Evolutionary conservation across 2,329 filamentous ascomycete genomes (phyloP).

Genomic region (Penicillium sp.): DNA sequence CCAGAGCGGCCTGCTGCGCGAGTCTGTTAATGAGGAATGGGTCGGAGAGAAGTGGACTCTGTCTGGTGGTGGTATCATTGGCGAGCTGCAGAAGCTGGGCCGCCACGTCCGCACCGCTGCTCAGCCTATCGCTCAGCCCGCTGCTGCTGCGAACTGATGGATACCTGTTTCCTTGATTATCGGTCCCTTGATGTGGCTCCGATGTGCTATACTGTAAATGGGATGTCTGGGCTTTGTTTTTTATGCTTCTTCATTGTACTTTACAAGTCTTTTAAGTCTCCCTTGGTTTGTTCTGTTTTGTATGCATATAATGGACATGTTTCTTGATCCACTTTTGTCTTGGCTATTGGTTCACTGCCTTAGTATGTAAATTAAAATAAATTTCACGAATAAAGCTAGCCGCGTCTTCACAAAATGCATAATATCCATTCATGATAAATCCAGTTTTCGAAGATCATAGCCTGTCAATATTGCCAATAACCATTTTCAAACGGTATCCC

Average conservation of each 20-base stretch:
- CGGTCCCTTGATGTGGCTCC: constrained; percentile 3
- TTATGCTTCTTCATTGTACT: constrained; percentile 29
- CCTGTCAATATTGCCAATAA: not conserved
- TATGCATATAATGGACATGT: constrained; percentile 35
- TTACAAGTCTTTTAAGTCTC: constrained; percentile 27
- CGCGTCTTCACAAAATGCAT: not conserved
- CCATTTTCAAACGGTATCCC: not conserved
- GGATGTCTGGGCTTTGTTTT: constrained; percentile 18
- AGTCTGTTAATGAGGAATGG: constrained; percentile 62
- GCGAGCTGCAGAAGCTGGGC: constrained; percentile 72
- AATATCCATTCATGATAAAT: not conserved
- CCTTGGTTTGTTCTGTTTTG: constrained; percentile 23
- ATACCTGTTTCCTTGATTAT: constrained; percentile 10
- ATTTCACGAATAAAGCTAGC: not conserved
- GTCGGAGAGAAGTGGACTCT: constrained; percentile 82
- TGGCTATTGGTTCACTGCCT: not conserved
- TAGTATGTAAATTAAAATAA: not conserved
- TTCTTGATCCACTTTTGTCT: not conserved
- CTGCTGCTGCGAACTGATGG: constrained; percentile 11
- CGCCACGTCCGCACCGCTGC: constrained; percentile 14
- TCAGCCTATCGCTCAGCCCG: constrained; percentile 5
- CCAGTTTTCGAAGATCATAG: not conserved
- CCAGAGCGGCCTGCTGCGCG: constrained; percentile 71
- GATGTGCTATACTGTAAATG: constrained; percentile 23
- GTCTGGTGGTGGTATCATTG: constrained; percentile 73